Conservation (phyloP, 1,284 basidiomycete species). For the Sanghuangporus sanghuang region DNA sequence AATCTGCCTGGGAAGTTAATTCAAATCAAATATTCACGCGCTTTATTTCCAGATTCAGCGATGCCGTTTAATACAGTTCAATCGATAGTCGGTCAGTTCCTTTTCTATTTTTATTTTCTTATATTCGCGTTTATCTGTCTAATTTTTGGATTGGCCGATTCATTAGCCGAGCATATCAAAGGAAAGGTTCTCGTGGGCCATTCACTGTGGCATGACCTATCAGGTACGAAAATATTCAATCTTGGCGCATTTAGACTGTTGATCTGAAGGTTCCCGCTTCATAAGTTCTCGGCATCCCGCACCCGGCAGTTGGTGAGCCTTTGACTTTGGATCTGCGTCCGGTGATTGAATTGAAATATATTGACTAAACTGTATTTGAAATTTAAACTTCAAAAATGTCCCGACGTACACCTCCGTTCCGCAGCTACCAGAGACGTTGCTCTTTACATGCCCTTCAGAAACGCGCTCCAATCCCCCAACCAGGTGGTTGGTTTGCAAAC, state of each 20-base stretch:
- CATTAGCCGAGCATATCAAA: conserved; percentile 47
- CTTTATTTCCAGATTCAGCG: conserved; percentile 36
- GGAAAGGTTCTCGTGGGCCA: conserved; percentile 70
- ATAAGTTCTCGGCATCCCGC: conserved; percentile 74
- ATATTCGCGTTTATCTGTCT: neutral
- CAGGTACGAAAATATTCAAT: conserved; percentile 40
- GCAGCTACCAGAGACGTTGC: conserved; percentile 70
- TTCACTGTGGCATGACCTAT: conserved; percentile 72
- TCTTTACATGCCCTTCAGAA: conserved; percentile 74
- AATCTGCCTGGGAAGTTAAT: neutral
- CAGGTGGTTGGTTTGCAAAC: conserved; percentile 69
- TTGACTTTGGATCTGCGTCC: neutral
- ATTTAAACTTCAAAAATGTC: neutral
- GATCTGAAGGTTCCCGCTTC: conserved; percentile 15
- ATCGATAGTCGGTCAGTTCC: conserved; percentile 35
- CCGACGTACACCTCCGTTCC: neutral
- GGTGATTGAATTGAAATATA: conserved; percentile 6
- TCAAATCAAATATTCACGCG: neutral
- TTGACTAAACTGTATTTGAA: conserved; percentile 3
- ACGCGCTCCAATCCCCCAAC: conserved; percentile 56
- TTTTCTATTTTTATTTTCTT: neutral
- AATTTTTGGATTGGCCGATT: neutral
- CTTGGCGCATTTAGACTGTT: conserved; percentile 10
- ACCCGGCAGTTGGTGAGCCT: conserved; percentile 50
- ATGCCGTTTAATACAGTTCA: conserved; percentile 57